Percentiles rank a stretch among this genome's conserved stretches.
These are phyloP conservation scores for Leccinum griseonigrum DNA, from an alignment of 1,284 basidiomycete genomes.

Conservation along the genomic window DNA sequence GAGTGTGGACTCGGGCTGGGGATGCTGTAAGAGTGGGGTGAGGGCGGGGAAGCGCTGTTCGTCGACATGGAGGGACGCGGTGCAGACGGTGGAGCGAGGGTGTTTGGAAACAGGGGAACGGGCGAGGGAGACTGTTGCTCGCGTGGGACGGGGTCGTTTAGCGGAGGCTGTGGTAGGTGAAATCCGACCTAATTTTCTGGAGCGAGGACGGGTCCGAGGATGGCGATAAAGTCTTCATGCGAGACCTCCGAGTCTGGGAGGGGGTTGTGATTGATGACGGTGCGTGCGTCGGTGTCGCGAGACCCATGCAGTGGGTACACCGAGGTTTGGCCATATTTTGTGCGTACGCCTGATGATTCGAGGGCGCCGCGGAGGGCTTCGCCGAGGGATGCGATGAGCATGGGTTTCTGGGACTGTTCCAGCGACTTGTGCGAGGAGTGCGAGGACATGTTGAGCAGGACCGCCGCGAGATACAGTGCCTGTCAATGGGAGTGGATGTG, in stretches of 20 bases:
- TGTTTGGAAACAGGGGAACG: constrained; percentile 38
- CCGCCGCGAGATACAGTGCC: constrained; percentile 63
- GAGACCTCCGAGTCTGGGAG: constrained; percentile 80
- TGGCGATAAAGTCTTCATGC: constrained; percentile 76
- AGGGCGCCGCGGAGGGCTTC: constrained; percentile 65
- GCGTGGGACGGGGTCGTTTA: constrained; percentile 24
- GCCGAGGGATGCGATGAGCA: constrained; percentile 71
- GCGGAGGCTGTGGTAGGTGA: constrained; percentile 14
- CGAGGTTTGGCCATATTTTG: constrained; percentile 65
- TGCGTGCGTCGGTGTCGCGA: constrained; percentile 61
- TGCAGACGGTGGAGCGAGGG: constrained; percentile 32
- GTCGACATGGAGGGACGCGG: constrained; percentile 22
- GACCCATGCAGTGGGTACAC: constrained; percentile 78
- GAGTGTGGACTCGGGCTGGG: constrained; percentile 45
- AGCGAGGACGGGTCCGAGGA: constrained; percentile 71
- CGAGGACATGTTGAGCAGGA: constrained; percentile 66
- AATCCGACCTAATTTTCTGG: constrained; percentile 65
- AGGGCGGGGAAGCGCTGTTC: background rate
- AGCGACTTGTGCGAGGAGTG: constrained; percentile 65
- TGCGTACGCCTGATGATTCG: constrained; percentile 64
- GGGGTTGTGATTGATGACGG: constrained; percentile 81
- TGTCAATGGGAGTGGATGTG: constrained; percentile 62
- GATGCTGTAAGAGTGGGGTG: constrained; percentile 8
- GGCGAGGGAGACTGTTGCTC: constrained; percentile 35
- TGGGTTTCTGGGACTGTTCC: constrained; percentile 43